These are phyloP conservation scores for Jamesozyma jinghongensis DNA, from an alignment of 805 yeast genomes.

Conservation along the genomic window DNA sequence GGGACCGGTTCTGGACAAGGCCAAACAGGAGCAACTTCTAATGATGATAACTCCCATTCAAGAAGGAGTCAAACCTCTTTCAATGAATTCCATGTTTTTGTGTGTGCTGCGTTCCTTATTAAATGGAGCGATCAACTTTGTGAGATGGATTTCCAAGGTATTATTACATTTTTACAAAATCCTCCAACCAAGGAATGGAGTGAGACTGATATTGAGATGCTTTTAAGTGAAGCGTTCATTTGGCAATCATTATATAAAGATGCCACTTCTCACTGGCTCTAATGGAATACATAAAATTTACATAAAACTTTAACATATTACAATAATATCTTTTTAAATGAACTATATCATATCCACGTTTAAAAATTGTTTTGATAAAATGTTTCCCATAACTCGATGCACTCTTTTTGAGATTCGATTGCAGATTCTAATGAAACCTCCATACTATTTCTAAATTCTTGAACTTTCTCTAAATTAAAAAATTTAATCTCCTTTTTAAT, in stretches of 20 bases:
- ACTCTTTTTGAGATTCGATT: conserved; percentile 88
- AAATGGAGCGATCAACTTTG: conserved; percentile 75
- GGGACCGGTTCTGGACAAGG: not conserved
- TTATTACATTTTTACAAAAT: conserved; percentile 81
- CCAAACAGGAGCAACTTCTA: conserved; percentile 1
- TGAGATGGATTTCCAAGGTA: conserved; percentile 88
- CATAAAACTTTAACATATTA: not conserved
- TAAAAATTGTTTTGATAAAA: conserved; percentile 54
- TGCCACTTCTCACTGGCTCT: conserved; percentile 76
- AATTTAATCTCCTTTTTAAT: conserved; percentile 57
- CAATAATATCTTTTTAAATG: not conserved
- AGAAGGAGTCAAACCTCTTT: conserved; percentile 31
- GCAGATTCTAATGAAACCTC: conserved; percentile 87
- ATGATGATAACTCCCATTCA: conserved; percentile 8
- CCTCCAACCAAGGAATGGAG: conserved; percentile 83
- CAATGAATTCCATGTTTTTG: conserved; percentile 89
- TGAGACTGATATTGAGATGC: conserved; percentile 81
- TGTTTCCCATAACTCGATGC: conserved; percentile 79
- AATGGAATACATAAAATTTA: not conserved
- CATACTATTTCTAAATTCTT: conserved; percentile 79
- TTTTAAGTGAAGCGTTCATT: conserved; percentile 90
- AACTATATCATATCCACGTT: not conserved
- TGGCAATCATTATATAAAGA: conserved; percentile 92
- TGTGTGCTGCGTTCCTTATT: conserved; percentile 91
- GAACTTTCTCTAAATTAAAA: conserved; percentile 68